These are phyloP conservation scores for Sphagnum fallax DNA, from an alignment of 228 moss, liverwort and hornwort genomes.

Conservation along the genomic window DNA sequence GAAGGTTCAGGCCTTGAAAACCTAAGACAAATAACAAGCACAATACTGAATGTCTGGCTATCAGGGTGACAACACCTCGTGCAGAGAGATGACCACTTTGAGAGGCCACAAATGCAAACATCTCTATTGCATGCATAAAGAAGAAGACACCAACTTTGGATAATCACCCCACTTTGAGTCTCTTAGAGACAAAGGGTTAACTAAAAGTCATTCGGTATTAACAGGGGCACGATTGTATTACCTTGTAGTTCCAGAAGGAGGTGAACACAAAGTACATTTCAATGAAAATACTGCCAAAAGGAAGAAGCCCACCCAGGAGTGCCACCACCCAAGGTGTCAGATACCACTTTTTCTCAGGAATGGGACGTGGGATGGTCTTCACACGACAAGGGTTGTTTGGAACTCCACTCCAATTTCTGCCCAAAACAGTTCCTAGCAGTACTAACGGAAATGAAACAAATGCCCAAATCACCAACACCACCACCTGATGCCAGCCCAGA, in stretches of 20 bases:
- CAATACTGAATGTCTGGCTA: too few relatives aligned
- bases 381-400: constrained; percentile 98
- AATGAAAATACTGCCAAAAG: constrained; percentile 99
- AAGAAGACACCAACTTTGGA: too few relatives aligned
- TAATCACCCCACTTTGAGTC: too few relatives aligned
- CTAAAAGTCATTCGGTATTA: background rate
- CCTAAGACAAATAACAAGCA: too few relatives aligned
- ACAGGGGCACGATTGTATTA: constrained; percentile 2
- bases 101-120: background rate
- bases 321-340: constrained; percentile 81
- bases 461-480: constrained; percentile 92
- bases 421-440: constrained; percentile 92
- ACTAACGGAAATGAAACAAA: constrained; percentile 95
- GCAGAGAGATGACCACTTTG: background rate
- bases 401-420: constrained; percentile 93
- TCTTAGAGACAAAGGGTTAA: too few relatives aligned
- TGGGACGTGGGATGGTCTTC: constrained; percentile 92
- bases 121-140: too few relatives aligned
- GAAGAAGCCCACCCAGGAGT: constrained; percentile 86
- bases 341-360: constrained; percentile 99
- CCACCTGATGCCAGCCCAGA: constrained; percentile 38
- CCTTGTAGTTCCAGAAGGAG: constrained; percentile 99
- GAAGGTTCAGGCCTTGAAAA: background rate
- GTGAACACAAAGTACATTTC: constrained; percentile 99
- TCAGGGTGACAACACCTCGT: too few relatives aligned